These are phyloP conservation scores for Priceomyces medius DNA, from an alignment of 805 yeast species.

Conservation along the genomic window DNA sequence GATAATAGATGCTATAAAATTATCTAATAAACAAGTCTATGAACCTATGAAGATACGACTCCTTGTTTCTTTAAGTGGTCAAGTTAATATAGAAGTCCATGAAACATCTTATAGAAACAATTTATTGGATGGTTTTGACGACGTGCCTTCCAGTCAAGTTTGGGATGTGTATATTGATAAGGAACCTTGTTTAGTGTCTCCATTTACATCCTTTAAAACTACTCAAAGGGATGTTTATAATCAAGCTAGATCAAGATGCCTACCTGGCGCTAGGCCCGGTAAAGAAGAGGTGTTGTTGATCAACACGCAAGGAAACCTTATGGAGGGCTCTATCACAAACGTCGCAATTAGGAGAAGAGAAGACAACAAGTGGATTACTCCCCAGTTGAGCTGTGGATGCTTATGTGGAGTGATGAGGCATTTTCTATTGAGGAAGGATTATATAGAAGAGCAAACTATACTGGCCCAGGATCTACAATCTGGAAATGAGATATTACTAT, in stretches of 20 bases:
- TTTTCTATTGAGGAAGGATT: conserved; percentile 53
- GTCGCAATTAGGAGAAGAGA: conserved; percentile 57
- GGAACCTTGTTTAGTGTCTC: conserved; percentile 53
- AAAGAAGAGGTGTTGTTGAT: conserved; percentile 67
- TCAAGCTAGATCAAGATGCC: conserved; percentile 53
- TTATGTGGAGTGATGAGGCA: conserved; percentile 80
- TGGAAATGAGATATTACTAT: conserved; percentile 72
- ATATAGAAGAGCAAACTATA: conserved; percentile 54
- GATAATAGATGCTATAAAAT: conserved; percentile 25
- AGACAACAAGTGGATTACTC: conserved; percentile 70
- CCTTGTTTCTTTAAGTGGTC: conserved; percentile 28
- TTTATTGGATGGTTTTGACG: conserved; percentile 29
- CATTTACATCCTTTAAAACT: conserved; percentile 87
- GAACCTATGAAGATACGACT: conserved; percentile 34
- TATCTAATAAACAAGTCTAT: conserved; percentile 19
- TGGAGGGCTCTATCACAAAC: conserved; percentile 84
- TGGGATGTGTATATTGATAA: conserved; percentile 69
- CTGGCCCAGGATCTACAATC: conserved; percentile 42
- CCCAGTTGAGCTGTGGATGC: conserved; percentile 75
- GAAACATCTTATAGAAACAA: conserved; percentile 23
- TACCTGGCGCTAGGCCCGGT: conserved; percentile 38
- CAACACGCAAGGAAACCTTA: conserved; percentile 56
- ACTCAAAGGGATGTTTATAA: conserved; percentile 66
- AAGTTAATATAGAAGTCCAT: conserved; percentile 31
- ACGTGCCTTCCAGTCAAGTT: conserved; percentile 7